These are phyloP conservation scores for Piper betle DNA, from an alignment of 164 flowering plant genomes.

Conservation along the genomic window DNA sequence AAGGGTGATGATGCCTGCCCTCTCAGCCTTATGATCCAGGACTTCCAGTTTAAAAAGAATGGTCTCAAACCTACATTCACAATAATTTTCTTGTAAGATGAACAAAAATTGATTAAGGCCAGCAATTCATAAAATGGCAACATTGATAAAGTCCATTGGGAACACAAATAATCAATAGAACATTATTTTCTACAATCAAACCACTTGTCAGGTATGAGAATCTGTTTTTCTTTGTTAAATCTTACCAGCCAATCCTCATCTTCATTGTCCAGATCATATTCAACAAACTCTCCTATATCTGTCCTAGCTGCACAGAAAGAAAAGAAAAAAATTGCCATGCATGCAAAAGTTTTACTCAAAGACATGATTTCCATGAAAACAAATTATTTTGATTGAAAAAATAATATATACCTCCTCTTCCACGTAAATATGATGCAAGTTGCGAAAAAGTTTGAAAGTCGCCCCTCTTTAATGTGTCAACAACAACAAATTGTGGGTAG, in stretches of 20 bases:
- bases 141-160: too few relatives aligned
- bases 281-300: slow-evolving; percentile 93
- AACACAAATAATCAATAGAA: not conserved
- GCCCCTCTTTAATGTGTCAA: slow-evolving; percentile 92
- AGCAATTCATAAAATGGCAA: too few relatives aligned
- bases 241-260: too few relatives aligned
- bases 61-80: slow-evolving; percentile 51
- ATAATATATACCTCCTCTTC: slow-evolving; percentile 67
- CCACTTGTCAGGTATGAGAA: slow-evolving; percentile 66
- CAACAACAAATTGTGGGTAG: slow-evolving; percentile 86
- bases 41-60: slow-evolving; percentile 75
- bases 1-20: slow-evolving; percentile 88
- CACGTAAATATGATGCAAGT: slow-evolving; percentile 80
- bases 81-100: not conserved
- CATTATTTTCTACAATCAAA: not conserved
- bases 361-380: too few relatives aligned
- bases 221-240: slow-evolving; percentile 46
- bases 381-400: too few relatives aligned
- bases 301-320: slow-evolving; percentile 49
- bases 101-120: too few relatives aligned
- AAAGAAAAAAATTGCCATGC: not conserved
- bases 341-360: not conserved
- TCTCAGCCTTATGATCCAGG: slow-evolving; percentile 89
- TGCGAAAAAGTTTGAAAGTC: slow-evolving; percentile 68
- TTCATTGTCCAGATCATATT: slow-evolving; percentile 48